Base-by-base conservation (phyloP, 2,329 filamentous ascomycete species). In the Trichoderma citrinoviride region DNA sequence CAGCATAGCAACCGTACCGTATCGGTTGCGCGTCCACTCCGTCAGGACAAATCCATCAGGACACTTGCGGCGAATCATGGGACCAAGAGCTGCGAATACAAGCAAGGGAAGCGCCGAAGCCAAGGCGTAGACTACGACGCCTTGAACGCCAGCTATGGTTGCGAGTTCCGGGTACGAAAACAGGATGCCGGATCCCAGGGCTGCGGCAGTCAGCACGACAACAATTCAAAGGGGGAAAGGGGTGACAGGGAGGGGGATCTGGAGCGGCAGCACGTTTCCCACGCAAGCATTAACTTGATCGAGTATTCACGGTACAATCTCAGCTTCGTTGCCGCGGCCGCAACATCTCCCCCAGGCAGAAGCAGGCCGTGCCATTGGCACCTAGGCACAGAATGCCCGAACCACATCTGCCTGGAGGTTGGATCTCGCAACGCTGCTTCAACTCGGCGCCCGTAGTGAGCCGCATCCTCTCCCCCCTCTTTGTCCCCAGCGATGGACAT, bases 201-300 rank as follows among this genome's bases (percentile, higher is more conserved):
- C 91, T 95, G 77, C 71, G 74, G 71, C 72, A 74, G 77, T 85
- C 77, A 85, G 81, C 78, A 67, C 37, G 57, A 19, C 33, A 19
- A 23, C 43, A 52, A 55, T 14, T 21, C 29, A 53, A 12, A 68
- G 68, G 62, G 70, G 70, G 68, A 3, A 55, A 68, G 67, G 65
- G 62, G 33, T 14, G 68, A 70, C 70, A 68, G 58, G 67, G 23
- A 52, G 68, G 71, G 73, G 75, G 72, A 71, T 74, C 76, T 77
- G 81, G 87, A 92, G 90, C 90, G 91, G 91, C 91, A 93, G 90
- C 91, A 94, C 91, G 85, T 93, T 94, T 90, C 91, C 89, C 91
- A 94, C 91, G 91, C 91, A 95, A 95, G 91, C 90, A 93, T 94
- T 95, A 94, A 91, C 91, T 95, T 95, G 91, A 91, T 95, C 91